Base-by-base conservation (phyloP, 768 basidiomycete species). In the Russula lepida region DNA sequence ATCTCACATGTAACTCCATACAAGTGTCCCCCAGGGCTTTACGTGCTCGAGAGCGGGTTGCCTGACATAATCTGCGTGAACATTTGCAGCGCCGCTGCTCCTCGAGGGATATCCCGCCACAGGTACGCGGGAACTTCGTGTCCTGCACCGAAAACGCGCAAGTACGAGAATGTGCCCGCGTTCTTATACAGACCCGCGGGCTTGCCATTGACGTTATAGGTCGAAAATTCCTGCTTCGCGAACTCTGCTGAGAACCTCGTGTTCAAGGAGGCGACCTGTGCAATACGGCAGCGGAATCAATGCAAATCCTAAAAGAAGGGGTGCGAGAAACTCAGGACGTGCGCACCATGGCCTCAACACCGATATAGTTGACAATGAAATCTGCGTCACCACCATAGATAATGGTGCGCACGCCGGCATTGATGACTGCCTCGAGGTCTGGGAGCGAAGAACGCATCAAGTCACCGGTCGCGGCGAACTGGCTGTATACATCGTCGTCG, bases 321-420 rank as follows among this genome's bases (percentile, higher is more conserved):
- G 0, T 6, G 47, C 47, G 17, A 44, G 27, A 13, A 41, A 15
- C 0, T 23, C 19, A 27, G 6, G 6, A 12, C 30, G 7, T 2
- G 51, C 56, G 43, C 64, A 82, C 81, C 81, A 84, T 81, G 2
- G 78, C 76, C 71, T 84, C 82, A 19, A 84, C 76, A 13, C 84
- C 82, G 35, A 75, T 68, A 65, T 73, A 83, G 68, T 84, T 85
- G 57, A 78, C 64, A 60, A 83, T 81, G 66, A 76, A 83, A 68
- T 84, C 81, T 30, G 81, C 83, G 67, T 84, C 82, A 27, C 83
- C 83, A 58, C 79, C 80, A 63, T 76, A 84, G n/a, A 84, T 68
- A 46, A 81, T 67, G 19, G 79, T 81, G 56, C 79, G 66, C 25
- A 81, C 81, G 13, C 84, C 83, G 54, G 82, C 75, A 60, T 84